Evolutionary conservation across 2,329 filamentous ascomycete genomes (phyloP).

Genomic region (Diplodia scrobiculata): DNA sequence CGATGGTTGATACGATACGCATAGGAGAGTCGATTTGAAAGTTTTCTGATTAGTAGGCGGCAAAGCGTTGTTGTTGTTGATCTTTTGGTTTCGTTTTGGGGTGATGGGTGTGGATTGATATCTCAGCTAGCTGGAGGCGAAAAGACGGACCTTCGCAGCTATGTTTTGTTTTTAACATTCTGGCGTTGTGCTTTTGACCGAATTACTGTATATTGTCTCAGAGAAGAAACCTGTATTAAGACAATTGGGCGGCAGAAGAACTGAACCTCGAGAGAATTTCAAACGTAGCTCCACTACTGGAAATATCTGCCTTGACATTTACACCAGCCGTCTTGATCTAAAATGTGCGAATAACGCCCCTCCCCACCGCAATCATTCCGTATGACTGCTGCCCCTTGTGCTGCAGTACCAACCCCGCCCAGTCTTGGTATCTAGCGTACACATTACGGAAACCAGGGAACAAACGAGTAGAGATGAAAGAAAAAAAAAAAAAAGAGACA

Average conservation of each 20-base stretch:
- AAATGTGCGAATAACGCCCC: background rate
- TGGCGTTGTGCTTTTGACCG: background rate
- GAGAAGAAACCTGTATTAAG: background rate
- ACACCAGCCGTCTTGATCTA: background rate
- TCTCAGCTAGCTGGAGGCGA: background rate
- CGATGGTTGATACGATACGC: background rate
- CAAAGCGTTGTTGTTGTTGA: background rate
- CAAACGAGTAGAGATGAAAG: background rate
- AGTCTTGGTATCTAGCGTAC: conserved; percentile 16
- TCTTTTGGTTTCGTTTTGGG: conserved; percentile 2
- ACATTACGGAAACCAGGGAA: background rate
- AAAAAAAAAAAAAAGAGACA: background rate
- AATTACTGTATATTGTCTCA: background rate
- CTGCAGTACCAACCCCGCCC: conserved; percentile 6
- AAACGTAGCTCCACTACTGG: background rate
- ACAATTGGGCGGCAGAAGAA: background rate
- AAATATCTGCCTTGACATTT: background rate
- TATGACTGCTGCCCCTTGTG: background rate
- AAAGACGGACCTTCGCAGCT: background rate
- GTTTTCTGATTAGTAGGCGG: background rate
- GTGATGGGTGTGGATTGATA: background rate
- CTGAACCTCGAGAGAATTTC: background rate
- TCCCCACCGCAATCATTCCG: background rate
- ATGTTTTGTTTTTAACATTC: background rate
- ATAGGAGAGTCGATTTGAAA: background rate